Conservation (phyloP, 306 rosid genomes). For the Castanea crenata region DNA sequence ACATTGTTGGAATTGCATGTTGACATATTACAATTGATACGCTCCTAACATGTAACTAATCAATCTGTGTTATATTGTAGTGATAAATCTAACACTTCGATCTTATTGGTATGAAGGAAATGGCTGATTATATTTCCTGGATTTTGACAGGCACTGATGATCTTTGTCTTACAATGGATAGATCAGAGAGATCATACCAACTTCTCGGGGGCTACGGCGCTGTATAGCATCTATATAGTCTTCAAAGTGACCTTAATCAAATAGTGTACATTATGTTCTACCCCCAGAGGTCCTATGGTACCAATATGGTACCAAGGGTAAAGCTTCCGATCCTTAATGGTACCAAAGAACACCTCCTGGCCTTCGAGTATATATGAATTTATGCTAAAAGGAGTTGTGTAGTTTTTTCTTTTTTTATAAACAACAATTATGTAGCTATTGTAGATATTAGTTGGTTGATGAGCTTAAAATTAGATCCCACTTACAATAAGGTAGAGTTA, state of each 20-base stretch:
- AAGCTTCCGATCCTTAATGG: constrained; percentile 84
- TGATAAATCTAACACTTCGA: not conserved
- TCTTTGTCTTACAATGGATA: constrained; percentile 73
- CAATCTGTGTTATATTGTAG: too few species aligned
- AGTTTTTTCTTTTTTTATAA: too few species aligned
- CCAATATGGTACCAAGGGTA: constrained; percentile 49
- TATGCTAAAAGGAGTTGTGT: not conserved
- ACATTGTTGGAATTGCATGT: too few species aligned
- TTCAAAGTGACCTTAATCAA: constrained; percentile 22
- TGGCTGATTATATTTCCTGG: not conserved
- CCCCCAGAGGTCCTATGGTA: constrained; percentile 40
- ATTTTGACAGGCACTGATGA: constrained; percentile 56
- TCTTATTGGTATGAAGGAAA: not conserved
- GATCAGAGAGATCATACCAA: constrained; percentile 78
- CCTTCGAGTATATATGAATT: constrained; percentile 13
- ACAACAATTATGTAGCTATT: too few species aligned
- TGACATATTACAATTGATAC: too few species aligned
- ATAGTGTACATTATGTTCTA: constrained; percentile 54
- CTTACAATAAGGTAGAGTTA: too few species aligned
- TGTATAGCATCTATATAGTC: constrained; percentile 64
- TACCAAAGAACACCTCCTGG: constrained; percentile 43
- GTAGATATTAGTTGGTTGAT: too few species aligned
- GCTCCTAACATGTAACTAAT: too few species aligned
- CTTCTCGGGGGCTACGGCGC: constrained; percentile 82
- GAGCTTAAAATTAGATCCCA: too few species aligned